A percentile compares a stretch with the other conserved stretches of the same genome.
phyloP scores from a whole-genome alignment of 208 protist species.

The Trypanosoma lewisi region DNA sequence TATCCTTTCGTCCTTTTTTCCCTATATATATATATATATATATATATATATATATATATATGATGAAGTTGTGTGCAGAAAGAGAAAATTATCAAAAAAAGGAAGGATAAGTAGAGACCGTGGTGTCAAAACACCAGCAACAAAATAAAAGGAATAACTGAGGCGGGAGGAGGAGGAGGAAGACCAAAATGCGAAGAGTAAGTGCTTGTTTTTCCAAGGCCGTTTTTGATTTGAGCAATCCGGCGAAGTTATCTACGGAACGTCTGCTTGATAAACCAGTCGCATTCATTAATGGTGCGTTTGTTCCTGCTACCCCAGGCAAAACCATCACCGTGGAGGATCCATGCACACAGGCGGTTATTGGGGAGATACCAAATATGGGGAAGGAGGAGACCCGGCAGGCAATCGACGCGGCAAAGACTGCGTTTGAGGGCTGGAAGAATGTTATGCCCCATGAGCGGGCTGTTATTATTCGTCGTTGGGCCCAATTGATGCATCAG shows the following conservation, averaged over 20 bases:
- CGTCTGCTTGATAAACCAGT: slow-evolving; percentile 40
- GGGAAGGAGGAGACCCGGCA: slow-evolving; percentile 41
- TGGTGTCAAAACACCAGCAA: neutral
- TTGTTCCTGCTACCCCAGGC: slow-evolving; percentile 28
- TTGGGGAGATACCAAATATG: slow-evolving; percentile 60
- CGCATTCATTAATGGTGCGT: slow-evolving; percentile 68
- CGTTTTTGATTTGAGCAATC: slow-evolving; percentile 47
- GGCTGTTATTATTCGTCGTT: slow-evolving; percentile 59
- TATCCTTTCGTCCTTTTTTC: too few relatives aligned
- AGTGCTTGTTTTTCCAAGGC: slow-evolving; percentile 1
- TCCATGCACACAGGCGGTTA: slow-evolving; percentile 66
- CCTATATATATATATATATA: too few relatives aligned
- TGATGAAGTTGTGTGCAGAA: too few relatives aligned
- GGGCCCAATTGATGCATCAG: slow-evolving; percentile 57
- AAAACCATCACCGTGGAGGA: slow-evolving; percentile 58
- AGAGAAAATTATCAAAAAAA: too few relatives aligned
- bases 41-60: too few relatives aligned
- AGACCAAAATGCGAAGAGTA: slow-evolving; percentile 13
- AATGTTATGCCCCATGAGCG: slow-evolving; percentile 59
- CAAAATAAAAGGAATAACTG: neutral
- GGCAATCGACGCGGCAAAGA: slow-evolving; percentile 57
- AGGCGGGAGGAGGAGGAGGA: neutral
- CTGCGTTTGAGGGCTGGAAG: slow-evolving; percentile 65
- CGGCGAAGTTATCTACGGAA: slow-evolving; percentile 39
- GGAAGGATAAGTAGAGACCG: neutral